Evolutionary conservation across 106 monocot genomes (phyloP), one percentile per base, ranked within the genome.

Genomic region (Dendrobium officinale): DNA sequence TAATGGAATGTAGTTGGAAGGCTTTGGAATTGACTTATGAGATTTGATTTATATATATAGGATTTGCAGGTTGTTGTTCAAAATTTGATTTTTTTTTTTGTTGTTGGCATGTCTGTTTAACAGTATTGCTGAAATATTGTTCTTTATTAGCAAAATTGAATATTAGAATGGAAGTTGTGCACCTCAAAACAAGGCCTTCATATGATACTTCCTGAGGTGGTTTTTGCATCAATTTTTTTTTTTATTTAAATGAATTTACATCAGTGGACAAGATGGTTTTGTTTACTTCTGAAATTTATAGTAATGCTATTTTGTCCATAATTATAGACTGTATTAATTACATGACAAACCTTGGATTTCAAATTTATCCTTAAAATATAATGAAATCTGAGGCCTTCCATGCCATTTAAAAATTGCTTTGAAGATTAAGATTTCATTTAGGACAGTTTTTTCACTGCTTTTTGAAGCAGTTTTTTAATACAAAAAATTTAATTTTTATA

Each of bases 21-120:
- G 37, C 16, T 72, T 72, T 72, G 37, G 5, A 72, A 33, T 72
- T 33, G 13, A 72, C 37, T 16, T 8, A 72, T 9, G 10, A 10
- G 16, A 37, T 72, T 72, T 29, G 29, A 42, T 42, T 74, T 11
- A 74, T 74, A 74, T 43, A 19, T 74, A 74, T 43, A 19, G 19
- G 74, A 74, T 44, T 74, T 43, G 11, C 9, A 41, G 13, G 37
- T 72, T 1, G 33, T 74, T 74, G 18, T 10, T 74, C 1, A n/a
- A 42, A 19, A 42, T 44, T 20, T 19, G 1, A 74, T 6, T 6
- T 5, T 43, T 74, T 19, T 37, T 74, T 44, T 74, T 74, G 43
- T 44, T 74, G 29, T 43, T 43, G 42, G 43, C 74, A 74, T 74
- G 42, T 74, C 43, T 74, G 74, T 29, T 74, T n/a, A n/a, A 44